phyloP scores from a whole-genome alignment of 148 eudicot species.

The Cornus suecica region DNA sequence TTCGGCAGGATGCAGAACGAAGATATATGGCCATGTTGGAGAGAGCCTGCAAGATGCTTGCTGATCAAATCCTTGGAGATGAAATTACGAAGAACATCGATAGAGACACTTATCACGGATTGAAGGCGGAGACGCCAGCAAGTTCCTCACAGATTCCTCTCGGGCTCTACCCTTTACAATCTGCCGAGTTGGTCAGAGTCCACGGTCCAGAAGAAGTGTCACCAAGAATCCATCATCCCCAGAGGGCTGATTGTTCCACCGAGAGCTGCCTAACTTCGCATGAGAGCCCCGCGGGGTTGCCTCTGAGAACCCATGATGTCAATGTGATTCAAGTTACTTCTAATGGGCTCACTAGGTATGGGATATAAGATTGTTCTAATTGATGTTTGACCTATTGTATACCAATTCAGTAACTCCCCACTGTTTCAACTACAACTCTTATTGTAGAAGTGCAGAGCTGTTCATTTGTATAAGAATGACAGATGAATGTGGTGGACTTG shows the following conservation, averaged over 20 bases:
- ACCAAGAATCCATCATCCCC: constrained; percentile 27
- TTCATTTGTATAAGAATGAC: neutral
- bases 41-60: constrained; percentile 70
- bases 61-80: constrained; percentile 61
- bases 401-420: neutral
- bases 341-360: constrained; percentile 20
- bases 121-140: constrained; percentile 16
- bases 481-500: neutral
- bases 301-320: constrained; percentile 16
- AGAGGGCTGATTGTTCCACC: constrained; percentile 39
- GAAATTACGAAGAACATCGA: constrained; percentile 34
- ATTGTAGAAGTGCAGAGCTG: neutral
- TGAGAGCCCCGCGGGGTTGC: constrained; percentile 25
- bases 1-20: constrained; percentile 67
- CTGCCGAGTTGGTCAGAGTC: constrained; percentile 18
- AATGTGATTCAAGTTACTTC: constrained; percentile 15
- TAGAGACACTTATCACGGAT: constrained; percentile 29
- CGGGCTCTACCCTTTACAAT: constrained; percentile 24
- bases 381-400: neutral
- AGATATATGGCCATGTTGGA: constrained; percentile 73
- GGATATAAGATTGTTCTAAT: neutral
- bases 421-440: neutral
- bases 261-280: constrained; percentile 46
- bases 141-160: constrained; percentile 7
- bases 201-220: constrained; percentile 19